Evolutionary conservation across 2,329 filamentous ascomycete species (phyloP).

Genomic region (Claviceps pazoutovae): DNA sequence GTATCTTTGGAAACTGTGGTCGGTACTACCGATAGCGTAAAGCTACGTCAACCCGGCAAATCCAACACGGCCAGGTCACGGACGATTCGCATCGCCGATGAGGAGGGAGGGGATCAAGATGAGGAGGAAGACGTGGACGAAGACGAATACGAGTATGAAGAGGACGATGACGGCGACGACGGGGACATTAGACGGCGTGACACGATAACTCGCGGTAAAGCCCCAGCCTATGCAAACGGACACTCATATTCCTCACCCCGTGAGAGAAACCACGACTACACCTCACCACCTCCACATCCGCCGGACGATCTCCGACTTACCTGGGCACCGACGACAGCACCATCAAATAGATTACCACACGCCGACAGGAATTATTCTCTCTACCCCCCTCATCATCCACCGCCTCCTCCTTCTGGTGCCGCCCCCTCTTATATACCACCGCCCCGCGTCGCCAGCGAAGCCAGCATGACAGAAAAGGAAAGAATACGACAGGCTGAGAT

Average conservation of each 20-base stretch:
- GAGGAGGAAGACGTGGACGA: not conserved
- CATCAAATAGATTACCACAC: constrained; percentile 4
- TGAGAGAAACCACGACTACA: constrained; percentile 21
- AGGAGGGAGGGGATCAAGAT: constrained; percentile 16
- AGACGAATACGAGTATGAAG: not conserved
- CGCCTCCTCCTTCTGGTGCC: constrained; percentile 3
- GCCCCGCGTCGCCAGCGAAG: constrained; percentile 45
- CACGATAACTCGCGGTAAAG: constrained; percentile 1
- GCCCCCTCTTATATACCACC: constrained; percentile 41
- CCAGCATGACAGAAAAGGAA: constrained; percentile 66
- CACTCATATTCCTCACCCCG: constrained; percentile 3
- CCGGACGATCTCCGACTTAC: constrained; percentile 6
- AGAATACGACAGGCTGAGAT: constrained; percentile 64
- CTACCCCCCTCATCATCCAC: not conserved
- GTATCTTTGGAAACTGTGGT: constrained; percentile 78
- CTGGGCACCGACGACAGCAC: not conserved
- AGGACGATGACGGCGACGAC: not conserved
- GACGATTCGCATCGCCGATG: constrained; percentile 16
- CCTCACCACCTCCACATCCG: constrained; percentile 6
- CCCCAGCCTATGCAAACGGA: not conserved
- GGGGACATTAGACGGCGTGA: constrained; percentile 12
- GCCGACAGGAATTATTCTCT: constrained; percentile 8
- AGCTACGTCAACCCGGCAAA: constrained; percentile 14
- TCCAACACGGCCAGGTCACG: constrained; percentile 13
- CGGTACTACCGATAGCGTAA: constrained; percentile 65